phyloP scores from a whole-genome alignment of 148 eudicot genomes.

The Heliosperma pusillum region DNA sequence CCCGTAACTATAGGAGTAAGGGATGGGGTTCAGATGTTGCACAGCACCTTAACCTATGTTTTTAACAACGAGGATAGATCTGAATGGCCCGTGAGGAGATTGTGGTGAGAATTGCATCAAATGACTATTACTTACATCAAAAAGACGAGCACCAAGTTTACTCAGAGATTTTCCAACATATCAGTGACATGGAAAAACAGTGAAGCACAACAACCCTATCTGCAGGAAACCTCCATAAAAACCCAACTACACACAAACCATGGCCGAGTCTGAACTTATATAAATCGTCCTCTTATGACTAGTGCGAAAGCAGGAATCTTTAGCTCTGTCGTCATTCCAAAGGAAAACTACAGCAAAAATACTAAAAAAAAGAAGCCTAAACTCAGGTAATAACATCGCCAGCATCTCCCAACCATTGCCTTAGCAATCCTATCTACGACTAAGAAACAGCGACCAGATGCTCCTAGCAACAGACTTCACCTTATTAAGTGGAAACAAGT shows the following conservation, averaged over 20 bases:
- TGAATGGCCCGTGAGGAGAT: neutral
- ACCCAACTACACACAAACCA: constrained; percentile 6
- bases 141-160: neutral
- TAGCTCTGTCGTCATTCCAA: neutral
- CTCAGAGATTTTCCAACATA: neutral
- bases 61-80: neutral
- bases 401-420: neutral
- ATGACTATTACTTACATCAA: neutral
- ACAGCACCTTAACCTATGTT: neutral
- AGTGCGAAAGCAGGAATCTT: neutral
- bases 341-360: neutral
- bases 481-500: neutral
- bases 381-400: neutral
- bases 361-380: neutral
- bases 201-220: constrained; percentile 1
- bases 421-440: neutral
- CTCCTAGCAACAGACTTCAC: neutral
- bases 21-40: neutral
- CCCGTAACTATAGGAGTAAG: neutral
- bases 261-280: neutral
- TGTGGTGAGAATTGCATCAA: neutral
- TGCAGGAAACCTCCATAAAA: neutral
- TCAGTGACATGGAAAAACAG: constrained; percentile 9
- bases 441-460: neutral
- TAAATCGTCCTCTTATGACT: neutral